Evolutionary conservation across 345 rosid species (phyloP), one percentile per base, ranked within the genome.

Genomic region (Melastoma malabathricum): DNA sequence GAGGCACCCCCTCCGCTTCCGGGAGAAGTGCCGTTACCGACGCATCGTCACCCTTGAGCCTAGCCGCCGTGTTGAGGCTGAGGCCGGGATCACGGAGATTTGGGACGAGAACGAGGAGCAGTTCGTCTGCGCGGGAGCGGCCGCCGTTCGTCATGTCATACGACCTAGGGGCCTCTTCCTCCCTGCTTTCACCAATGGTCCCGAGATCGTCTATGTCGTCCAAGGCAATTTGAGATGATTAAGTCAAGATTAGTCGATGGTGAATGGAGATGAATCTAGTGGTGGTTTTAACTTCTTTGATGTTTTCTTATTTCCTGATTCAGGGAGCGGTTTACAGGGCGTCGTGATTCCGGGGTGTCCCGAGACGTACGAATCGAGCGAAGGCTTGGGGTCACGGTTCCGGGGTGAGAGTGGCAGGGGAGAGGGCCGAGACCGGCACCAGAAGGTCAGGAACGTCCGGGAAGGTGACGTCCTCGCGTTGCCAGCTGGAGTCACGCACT

Each of bases 101-200:
- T 75, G 75, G 77, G 72, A 73, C 31, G 70, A 61, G 52, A 59
- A 60, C 15, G 58, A 68, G 6, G 47, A 63, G 13, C 75, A 75
- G 51, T 55, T 75, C 55, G 62, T 53, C 47, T 75, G 81, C 38
- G 77, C 75, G 13, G 76, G 71, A 9, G 81, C 64, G 18, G 77
- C 67, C 0, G 63, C 53, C 41, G 29, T 72, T 43, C 69, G 81
- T 47, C 84, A 70, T 18, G 59, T 18, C 8, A 61, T 78, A 50
- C 18, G 56, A 4, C 46, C 8, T 13, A 50, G 47, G 10, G 79
- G 81, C 13, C 67, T 79, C 43, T 54, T 73, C 13, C 60, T 75
- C 52, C 82, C 82, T 13, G 39, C 67, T 10, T 79, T 67, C 56
- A 39, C 54, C 52, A 73, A 60, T 10, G 61, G 59, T 10, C 74